phyloP scores from a whole-genome alignment of 176 grass and related monocot species.

The Thinopyrum elongatum region DNA sequence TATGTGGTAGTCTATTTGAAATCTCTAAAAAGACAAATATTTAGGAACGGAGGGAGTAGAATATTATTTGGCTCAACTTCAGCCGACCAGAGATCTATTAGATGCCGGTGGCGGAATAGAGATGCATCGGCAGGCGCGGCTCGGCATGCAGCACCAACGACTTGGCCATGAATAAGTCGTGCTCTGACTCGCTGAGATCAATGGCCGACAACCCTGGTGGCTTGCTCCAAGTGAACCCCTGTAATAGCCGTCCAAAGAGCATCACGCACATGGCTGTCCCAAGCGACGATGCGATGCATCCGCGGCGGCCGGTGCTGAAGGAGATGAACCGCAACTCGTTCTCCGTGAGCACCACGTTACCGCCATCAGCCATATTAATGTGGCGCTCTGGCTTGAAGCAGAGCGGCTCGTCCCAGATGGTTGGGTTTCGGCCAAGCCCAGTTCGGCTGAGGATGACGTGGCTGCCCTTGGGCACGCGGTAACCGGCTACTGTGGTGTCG shows the following conservation, averaged over 20 bases:
- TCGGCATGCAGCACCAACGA: not conserved
- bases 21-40: no score
- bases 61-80: no score
- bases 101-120: not conserved
- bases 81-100: not conserved
- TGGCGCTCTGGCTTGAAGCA: slow-evolving; percentile 16
- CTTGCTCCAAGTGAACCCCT: slow-evolving; percentile 32
- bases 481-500: slow-evolving; percentile 21
- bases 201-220: not conserved
- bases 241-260: slow-evolving; percentile 22
- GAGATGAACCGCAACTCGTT: slow-evolving; percentile 30
- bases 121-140: not conserved
- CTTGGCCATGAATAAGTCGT: not conserved
- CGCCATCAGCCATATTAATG: not conserved
- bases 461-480: slow-evolving; percentile 30
- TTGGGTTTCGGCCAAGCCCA: slow-evolving; percentile 8
- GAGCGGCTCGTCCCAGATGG: slow-evolving; percentile 20
- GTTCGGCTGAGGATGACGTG: slow-evolving; percentile 18
- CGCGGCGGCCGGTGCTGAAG: not conserved
- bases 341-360: slow-evolving; percentile 16
- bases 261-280: slow-evolving; percentile 15
- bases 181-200: slow-evolving; percentile 18
- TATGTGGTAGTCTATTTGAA: no score
- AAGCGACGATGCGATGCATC: slow-evolving; percentile 1
- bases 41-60: no score